Evolutionary conservation across 352 stramenopile genomes (phyloP).

Genomic region (Sclerospora graminicola): DNA sequence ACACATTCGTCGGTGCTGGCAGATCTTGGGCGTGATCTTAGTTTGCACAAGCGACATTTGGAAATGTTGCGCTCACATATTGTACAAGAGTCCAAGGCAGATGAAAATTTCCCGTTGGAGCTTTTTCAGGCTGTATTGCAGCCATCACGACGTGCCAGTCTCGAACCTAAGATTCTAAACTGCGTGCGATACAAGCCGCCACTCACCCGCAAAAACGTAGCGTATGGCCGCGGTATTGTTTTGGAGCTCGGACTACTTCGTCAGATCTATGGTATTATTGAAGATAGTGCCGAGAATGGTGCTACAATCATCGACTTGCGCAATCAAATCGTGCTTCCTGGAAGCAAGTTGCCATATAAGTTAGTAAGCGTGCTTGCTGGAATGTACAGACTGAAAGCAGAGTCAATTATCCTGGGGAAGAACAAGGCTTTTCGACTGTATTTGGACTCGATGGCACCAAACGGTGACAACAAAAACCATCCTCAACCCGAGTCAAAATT

Average conservation of each 20-base stretch:
- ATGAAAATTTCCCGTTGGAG: constrained; percentile 50
- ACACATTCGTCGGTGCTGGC: constrained; percentile 55
- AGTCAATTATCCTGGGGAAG: constrained; percentile 71
- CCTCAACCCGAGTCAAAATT: constrained; percentile 1
- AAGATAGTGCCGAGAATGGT: constrained; percentile 48
- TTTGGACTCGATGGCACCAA: constrained; percentile 21
- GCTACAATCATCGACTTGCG: constrained; percentile 68
- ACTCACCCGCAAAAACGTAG: constrained; percentile 2
- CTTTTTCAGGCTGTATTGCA: constrained; percentile 70
- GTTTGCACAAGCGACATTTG: constrained; percentile 56
- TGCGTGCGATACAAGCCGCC: constrained; percentile 58
- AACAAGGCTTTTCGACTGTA: constrained; percentile 76
- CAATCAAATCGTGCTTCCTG: constrained; percentile 57
- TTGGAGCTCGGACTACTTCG: constrained; percentile 53
- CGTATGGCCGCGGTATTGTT: constrained; percentile 29
- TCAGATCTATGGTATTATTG: constrained; percentile 67
- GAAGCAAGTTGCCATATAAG: constrained; percentile 73
- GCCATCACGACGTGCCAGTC: constrained; percentile 30
- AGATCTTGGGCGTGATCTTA: constrained; percentile 57
- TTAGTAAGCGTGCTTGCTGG: constrained; percentile 52
- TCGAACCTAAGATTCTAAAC: constrained; percentile 72
- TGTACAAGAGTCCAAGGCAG: constrained; percentile 51
- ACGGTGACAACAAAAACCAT: constrained; percentile 2
- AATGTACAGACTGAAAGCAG: constrained; percentile 60
- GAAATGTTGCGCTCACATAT: constrained; percentile 58